Evolutionary conservation across 768 basidiomycete genomes (phyloP).

Genomic region (Termitomyces sp.): DNA sequence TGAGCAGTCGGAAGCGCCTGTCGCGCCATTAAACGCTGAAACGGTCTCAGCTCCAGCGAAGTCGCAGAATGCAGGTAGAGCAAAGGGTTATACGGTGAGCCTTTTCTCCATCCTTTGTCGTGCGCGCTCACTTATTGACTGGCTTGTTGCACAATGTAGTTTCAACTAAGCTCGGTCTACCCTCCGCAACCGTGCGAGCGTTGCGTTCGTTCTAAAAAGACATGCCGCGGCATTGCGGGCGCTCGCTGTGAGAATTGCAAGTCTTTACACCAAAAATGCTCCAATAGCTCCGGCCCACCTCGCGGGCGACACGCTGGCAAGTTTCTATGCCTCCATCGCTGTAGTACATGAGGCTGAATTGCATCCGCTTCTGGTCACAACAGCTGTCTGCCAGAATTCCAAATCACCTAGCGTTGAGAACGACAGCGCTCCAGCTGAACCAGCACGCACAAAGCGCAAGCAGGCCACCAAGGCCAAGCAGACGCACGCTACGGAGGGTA

Average conservation of each 20-base stretch:
- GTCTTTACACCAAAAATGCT: constrained; percentile 40
- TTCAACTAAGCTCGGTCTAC: constrained; percentile 20
- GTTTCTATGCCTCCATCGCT: constrained; percentile 8
- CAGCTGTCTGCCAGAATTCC: constrained; percentile 9
- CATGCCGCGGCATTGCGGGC: constrained; percentile 36
- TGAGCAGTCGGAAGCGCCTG: constrained; percentile 19
- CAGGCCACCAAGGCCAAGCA: constrained; percentile 21
- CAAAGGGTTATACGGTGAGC: constrained; percentile 20
- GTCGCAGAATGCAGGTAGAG: constrained; percentile 18
- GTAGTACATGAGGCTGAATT: constrained; percentile 1
- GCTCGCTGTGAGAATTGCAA: constrained; percentile 44
- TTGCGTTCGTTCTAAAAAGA: constrained; percentile 36
- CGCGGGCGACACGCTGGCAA: constrained; percentile 34
- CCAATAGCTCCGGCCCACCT: constrained; percentile 38
- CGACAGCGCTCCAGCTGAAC: constrained; percentile 7
- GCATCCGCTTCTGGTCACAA: background rate
- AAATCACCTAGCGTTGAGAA: constrained; percentile 3
- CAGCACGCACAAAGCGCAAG: constrained; percentile 21
- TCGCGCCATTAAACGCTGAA: background rate
- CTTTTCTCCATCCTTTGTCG: background rate
- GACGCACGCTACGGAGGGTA: constrained; percentile 25
- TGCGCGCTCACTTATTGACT: constrained; percentile 1
- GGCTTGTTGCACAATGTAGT: background rate
- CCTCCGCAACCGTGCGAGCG: constrained; percentile 40
- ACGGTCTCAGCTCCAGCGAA: constrained; percentile 17